Evolutionary conservation across 495 filamentous ascomycete genomes (phyloP), one percentile per base, ranked within the genome.

Genomic region (Penicillium desertorum): DNA sequence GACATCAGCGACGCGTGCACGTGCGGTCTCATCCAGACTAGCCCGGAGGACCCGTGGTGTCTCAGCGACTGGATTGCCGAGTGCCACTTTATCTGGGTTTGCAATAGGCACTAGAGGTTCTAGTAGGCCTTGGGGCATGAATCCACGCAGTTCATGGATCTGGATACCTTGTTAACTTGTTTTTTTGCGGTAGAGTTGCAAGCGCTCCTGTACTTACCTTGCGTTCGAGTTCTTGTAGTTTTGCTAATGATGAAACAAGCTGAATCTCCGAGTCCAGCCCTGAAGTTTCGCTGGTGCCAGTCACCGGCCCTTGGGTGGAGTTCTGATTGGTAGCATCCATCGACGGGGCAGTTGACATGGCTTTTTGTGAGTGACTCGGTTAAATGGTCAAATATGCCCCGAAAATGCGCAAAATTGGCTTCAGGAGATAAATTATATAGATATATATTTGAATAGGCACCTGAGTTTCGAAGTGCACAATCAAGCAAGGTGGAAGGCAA

Each of bases 111-210:
- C 56, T 8, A 79, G 34, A 9, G 76, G 75, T 14, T 70, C 71
- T 36, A 79, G 51, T 7, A 76, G 52, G 0, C 75, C 68, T 4
- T 69, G 67, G 0, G 76, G 76, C 11, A 79, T 63, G n/a, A 76
- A 57, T 16, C 68, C 65, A 39, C 76, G 76, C 27, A 79, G 60
- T 57, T 73, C 66, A 58, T 79, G 76, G 46, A 79, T 73, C 74
- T 79, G 44, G 39, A 19, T 16, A 53, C 2, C 1, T 39, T 9
- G 29, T 67, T 32, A 62, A 57, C 51, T 50, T 42, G 41, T 17
- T 45, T 53, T 45, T 53, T 12, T 5, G 4, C 27, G 25, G 29
- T 12, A 57, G 10, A 19, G 11, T 30, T 25, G 14, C 4, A n/a
- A 5, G 6, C 11, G 56, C 11, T 23, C 16, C 57, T 5, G 29